phyloP scores from a whole-genome alignment of 2,329 filamentous ascomycete genomes.

The Apiospora malaysiana region DNA sequence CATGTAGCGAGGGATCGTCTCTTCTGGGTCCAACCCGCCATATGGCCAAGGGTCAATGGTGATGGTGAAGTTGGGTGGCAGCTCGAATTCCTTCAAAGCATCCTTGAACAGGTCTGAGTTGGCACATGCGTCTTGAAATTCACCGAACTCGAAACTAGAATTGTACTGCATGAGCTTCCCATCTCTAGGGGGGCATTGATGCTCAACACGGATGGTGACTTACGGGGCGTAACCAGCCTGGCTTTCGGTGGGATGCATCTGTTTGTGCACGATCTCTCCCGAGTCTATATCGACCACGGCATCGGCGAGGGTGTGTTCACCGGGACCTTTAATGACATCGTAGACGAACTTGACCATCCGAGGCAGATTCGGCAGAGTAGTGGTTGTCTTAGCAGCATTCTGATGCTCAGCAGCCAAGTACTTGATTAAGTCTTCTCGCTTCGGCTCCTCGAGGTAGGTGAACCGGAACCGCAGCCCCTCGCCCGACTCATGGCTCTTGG shows the following conservation, averaged over 20 bases:
- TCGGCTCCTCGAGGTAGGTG: conserved; percentile 37
- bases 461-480: conserved; percentile 35
- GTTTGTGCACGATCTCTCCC: conserved; percentile 36
- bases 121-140: conserved; percentile 47
- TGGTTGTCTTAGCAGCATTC: neutral
- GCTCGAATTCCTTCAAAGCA: conserved; percentile 51
- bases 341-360: conserved; percentile 54
- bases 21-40: conserved; percentile 48
- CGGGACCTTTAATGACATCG: conserved; percentile 43
- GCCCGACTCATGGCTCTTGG: conserved; percentile 33
- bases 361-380: conserved; percentile 30
- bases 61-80: conserved; percentile 51
- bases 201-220: conserved; percentile 18
- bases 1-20: conserved; percentile 50
- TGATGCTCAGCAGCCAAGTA: conserved; percentile 38
- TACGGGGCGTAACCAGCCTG: conserved; percentile 47
- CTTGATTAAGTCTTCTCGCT: conserved; percentile 33
- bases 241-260: conserved; percentile 35
- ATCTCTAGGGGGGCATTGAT: neutral
- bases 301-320: conserved; percentile 42
- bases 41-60: conserved; percentile 73
- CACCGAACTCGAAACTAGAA: conserved; percentile 42
- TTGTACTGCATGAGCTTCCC: neutral
- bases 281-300: conserved; percentile 46
- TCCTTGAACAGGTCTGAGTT: conserved; percentile 52